phyloP scores from a whole-genome alignment of 768 basidiomycete species.

The Suillus fuscotomentosus region DNA sequence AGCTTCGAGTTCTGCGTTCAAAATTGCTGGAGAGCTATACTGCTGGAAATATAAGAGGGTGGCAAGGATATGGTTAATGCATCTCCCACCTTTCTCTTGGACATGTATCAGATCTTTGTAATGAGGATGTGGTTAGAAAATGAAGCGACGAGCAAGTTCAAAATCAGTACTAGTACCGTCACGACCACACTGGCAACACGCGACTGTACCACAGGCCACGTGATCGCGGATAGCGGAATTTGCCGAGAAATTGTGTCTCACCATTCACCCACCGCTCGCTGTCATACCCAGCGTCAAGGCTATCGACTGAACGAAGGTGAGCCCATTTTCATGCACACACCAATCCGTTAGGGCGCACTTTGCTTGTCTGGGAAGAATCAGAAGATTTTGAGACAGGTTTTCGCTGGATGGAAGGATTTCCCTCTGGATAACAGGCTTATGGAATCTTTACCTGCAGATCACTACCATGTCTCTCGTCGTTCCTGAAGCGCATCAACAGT shows the following conservation, averaged over 20 bases:
- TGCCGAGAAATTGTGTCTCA: slow-evolving; percentile 22
- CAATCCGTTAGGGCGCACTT: not conserved
- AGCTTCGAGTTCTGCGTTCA: slow-evolving; percentile 41
- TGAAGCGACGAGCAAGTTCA: slow-evolving; percentile 7
- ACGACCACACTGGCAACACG: not conserved
- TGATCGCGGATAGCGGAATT: slow-evolving; percentile 22
- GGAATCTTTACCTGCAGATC: not conserved
- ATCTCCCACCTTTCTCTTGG: slow-evolving; percentile 27
- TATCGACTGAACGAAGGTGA: slow-evolving; percentile 25
- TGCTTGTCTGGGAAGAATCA: not conserved
- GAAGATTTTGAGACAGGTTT: slow-evolving; percentile 3
- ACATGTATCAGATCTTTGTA: slow-evolving; percentile 17
- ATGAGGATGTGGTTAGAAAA: not conserved
- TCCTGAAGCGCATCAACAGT: slow-evolving; percentile 93
- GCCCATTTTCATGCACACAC: slow-evolving; percentile 9
- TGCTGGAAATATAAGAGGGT: slow-evolving; percentile 9
- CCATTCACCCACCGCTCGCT: slow-evolving; percentile 3
- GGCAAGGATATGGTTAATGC: rapidly evolving
- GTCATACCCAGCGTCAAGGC: slow-evolving; percentile 15
- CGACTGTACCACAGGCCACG: slow-evolving; percentile 21
- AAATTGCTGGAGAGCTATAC: slow-evolving; percentile 32
- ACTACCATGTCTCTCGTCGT: slow-evolving; percentile 91
- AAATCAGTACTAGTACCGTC: not conserved
- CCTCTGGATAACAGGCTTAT: not conserved
- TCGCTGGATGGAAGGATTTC: slow-evolving; percentile 19